Evolutionary conservation across 2,329 filamentous ascomycete genomes (phyloP).

Genomic region (Chrysosporium keratinophilum): DNA sequence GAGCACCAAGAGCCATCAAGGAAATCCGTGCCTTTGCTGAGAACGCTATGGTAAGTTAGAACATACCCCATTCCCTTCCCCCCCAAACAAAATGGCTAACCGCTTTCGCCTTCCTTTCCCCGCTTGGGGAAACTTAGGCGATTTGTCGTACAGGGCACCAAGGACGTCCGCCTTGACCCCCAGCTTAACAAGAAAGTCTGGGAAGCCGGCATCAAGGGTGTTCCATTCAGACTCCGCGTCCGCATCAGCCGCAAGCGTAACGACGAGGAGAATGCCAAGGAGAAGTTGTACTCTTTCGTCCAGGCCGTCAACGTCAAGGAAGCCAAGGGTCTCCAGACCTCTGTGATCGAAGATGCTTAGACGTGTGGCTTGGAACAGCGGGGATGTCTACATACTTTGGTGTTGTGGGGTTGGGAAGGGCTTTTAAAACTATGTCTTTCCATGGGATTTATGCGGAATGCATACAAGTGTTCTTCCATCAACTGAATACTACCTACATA

Average conservation of each 20-base stretch:
- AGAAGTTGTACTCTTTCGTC: constrained; percentile 99
- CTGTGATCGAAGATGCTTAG: constrained; percentile 58
- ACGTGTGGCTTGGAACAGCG: not conserved
- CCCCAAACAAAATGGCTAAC: not conserved
- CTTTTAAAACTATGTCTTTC: not conserved
- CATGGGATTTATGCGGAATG: constrained; percentile 2
- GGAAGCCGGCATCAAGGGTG: constrained; percentile 98
- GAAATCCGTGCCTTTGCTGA: constrained; percentile 94
- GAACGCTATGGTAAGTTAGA: constrained; percentile 79
- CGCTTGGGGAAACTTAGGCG: not conserved
- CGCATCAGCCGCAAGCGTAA: constrained; percentile 99
- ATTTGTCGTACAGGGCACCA: constrained; percentile 59
- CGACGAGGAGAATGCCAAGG: constrained; percentile 98
- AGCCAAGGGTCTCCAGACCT: constrained; percentile 91
- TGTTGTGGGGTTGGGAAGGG: constrained; percentile 11
- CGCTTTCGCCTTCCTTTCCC: constrained; percentile 7
- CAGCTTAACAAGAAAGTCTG: constrained; percentile 99
- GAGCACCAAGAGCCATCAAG: constrained; percentile 96
- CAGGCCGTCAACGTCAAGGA: constrained; percentile 99
- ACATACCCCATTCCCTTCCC: constrained; percentile 11
- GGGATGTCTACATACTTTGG: not conserved
- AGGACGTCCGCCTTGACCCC: constrained; percentile 94
- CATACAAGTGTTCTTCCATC: not conserved
- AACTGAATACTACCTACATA: not conserved
- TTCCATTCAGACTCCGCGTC: constrained; percentile 91